These are phyloP conservation scores for Aspergillus cristatus DNA, from an alignment of 495 filamentous ascomycete genomes.

Conservation along the genomic window DNA sequence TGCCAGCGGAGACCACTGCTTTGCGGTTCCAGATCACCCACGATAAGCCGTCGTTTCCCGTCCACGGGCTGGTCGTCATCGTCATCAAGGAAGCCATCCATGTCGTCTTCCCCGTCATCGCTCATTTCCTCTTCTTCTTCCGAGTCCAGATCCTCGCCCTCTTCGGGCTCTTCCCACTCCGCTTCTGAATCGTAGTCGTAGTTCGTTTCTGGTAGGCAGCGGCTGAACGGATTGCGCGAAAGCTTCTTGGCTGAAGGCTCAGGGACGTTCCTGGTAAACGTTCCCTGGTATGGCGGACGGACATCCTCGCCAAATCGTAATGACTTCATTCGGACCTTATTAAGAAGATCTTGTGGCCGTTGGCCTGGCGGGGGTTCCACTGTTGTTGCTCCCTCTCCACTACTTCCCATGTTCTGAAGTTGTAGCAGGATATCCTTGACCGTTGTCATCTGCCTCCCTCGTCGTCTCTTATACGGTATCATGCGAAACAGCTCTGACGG, in stretches of 20 bases:
- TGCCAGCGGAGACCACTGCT: slow-evolving; percentile 80
- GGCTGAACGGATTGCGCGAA: slow-evolving; percentile 60
- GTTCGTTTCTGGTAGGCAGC: slow-evolving; percentile 55
- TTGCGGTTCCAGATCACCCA: slow-evolving; percentile 63
- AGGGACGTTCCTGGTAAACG: slow-evolving; percentile 53
- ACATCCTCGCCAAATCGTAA: slow-evolving; percentile 81
- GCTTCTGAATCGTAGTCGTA: slow-evolving; percentile 97
- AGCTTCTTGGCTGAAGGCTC: slow-evolving; percentile 43
- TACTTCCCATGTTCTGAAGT: slow-evolving; percentile 30
- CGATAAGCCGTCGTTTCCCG: slow-evolving; percentile 39
- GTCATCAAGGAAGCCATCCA: slow-evolving; percentile 47
- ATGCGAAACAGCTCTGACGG: slow-evolving; percentile 52
- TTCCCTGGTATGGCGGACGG: slow-evolving; percentile 82
- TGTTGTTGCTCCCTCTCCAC: slow-evolving; percentile 3
- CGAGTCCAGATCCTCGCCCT: slow-evolving; percentile 67
- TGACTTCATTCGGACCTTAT: slow-evolving; percentile 60
- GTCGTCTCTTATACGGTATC: slow-evolving; percentile 38
- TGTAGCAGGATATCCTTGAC: slow-evolving; percentile 59
- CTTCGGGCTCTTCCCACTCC: slow-evolving; percentile 81
- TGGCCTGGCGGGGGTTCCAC: slow-evolving; percentile 7
- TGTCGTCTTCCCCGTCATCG: slow-evolving; percentile 45
- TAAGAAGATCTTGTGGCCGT: slow-evolving; percentile 45
- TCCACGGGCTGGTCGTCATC: slow-evolving; percentile 35
- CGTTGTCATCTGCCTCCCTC: slow-evolving; percentile 42
- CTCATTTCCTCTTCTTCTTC: slow-evolving; percentile 66